Conservation (phyloP, 257 asterid genomes). For the Echium plantagineum region DNA sequence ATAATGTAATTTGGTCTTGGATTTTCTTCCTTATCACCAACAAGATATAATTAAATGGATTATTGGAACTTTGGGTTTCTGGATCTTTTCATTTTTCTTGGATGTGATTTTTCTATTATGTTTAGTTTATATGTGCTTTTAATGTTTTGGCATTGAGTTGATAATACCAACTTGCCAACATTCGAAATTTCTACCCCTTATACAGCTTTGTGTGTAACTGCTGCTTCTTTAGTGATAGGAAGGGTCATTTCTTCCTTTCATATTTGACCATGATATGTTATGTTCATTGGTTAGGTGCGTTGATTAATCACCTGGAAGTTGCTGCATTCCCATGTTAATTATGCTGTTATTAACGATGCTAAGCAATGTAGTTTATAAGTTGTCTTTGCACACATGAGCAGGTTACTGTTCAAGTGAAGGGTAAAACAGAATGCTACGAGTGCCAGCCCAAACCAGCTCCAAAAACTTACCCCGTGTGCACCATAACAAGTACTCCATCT, state of each 20-base stretch:
- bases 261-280: not conserved
- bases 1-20: too few species aligned
- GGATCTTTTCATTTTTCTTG: not conserved
- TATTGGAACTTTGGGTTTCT: not conserved
- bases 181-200: too few species aligned
- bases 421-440: slow-evolving; percentile 91
- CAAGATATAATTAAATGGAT: not conserved
- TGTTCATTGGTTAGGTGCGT: not conserved
- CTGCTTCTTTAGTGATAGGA: not conserved
- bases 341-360: not conserved
- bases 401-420: slow-evolving; percentile 95
- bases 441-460: slow-evolving; percentile 99
- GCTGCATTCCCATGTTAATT: not conserved
- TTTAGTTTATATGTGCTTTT: too few species aligned
- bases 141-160: not conserved
- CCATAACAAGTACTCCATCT: slow-evolving; percentile 96
- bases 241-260: not conserved
- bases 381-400: slow-evolving; percentile 18
- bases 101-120: too few species aligned
- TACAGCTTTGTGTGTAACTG: not conserved
- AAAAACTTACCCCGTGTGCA: slow-evolving; percentile 95
- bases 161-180: not conserved
- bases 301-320: not conserved
- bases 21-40: not conserved
- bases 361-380: not conserved